Base-by-base conservation (phyloP, 2,329 filamentous ascomycete species). In the Fonsecaea pugnacius region DNA sequence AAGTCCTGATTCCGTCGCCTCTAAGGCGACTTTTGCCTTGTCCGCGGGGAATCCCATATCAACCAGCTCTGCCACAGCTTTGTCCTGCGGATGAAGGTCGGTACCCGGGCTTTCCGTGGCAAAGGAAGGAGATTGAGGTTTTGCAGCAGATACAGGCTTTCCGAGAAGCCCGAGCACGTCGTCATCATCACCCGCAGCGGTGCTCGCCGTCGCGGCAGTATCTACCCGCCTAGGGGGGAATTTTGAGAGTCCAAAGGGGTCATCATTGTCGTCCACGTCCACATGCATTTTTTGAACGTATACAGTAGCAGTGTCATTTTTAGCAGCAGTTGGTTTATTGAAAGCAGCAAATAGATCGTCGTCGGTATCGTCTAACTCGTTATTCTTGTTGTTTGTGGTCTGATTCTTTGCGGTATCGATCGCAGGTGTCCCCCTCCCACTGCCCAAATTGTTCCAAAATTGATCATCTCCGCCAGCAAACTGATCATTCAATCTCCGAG, bases 21-120 rank as follows among this genome's bases (percentile, higher is more conserved):
- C 87, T 46, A 99, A 78, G 4, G 92, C 95, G 67, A 89, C 83
- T 60, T 85, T 85, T n/a, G 95, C 90, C 72, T 92, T 92, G 64
- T 96, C 91, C 0, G 88, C 84, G 0, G 91, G 87, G 71, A 99
- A 99, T 0, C 95, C 95, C 86, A 98, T 98, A 70, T 97, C 94
- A 2, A 97, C 87, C 30, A 99, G 80, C 75, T 98, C 92, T 9
- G 91, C 91, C 30, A 98, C 86, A 9, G 92, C 91, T 70, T 85
- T 87, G 73, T 96, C 92, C 63, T 89, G 88, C 1, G 86, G 87
- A 71, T 79, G 80, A n/a, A 56, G 21, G 27, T 60, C 56, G 1
- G 71, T 71, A 2, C 76, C 72, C 54, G 71, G 73, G 2, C 72
- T 71, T 53, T 52, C 69, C 67, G 14, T 63, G 69, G 40, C 32